Percentiles rank a stretch among this genome's conserved stretches.
Evolutionary conservation across 306 rosid genomes (phyloP).

Genomic region (Cucumis cinereus): DNA sequence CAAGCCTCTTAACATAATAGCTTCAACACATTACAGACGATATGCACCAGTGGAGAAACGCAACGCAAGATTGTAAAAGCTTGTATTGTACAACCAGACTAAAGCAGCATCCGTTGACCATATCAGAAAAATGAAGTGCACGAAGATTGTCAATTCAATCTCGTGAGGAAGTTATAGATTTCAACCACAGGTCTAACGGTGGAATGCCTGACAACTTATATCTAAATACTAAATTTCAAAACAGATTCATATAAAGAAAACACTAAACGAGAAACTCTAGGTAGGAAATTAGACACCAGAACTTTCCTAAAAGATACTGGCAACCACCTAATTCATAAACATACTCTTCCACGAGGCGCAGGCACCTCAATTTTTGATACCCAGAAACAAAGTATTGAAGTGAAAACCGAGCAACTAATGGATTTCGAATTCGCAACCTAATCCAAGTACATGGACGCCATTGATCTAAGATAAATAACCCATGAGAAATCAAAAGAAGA

Average conservation of each 20-base stretch:
- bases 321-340: neutral
- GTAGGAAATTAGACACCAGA: conserved; percentile 1
- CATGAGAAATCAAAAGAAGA: neutral
- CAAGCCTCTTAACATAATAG: neutral
- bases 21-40: neutral
- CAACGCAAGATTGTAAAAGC: neutral
- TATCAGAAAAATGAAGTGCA: neutral
- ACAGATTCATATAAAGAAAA: neutral
- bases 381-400: neutral
- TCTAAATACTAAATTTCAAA: neutral
- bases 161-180: neutral
- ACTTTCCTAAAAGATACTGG: neutral
- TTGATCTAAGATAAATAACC: neutral
- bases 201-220: neutral
- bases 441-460: neutral
- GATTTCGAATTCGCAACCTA: neutral
- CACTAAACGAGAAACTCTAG: neutral
- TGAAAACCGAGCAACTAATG: neutral
- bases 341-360: neutral
- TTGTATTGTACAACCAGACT: neutral
- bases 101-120: neutral
- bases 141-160: neutral
- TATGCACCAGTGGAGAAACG: neutral
- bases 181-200: neutral
- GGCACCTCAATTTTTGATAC: neutral